phyloP scores from a whole-genome alignment of 176 grass and related monocot species.

The Otatea glauca region DNA sequence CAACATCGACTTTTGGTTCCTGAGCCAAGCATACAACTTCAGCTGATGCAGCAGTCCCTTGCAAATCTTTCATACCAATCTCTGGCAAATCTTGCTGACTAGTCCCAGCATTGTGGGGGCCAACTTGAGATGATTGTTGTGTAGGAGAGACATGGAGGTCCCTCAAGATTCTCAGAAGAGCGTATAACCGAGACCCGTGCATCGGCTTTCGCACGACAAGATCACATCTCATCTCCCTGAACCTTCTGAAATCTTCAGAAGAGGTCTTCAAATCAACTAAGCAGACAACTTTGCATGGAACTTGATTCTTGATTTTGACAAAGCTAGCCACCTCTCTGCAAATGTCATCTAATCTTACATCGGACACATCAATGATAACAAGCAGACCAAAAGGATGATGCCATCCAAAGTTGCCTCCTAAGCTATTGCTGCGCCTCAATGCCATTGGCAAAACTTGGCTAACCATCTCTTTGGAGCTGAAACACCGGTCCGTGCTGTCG shows the following conservation, averaged over 20 bases:
- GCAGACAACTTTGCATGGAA: constrained; percentile 55
- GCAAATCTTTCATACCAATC: background rate
- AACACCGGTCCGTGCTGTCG: constrained; percentile 36
- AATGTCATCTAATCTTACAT: constrained; percentile 29
- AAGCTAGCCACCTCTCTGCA: constrained; percentile 26
- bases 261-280: constrained; percentile 52
- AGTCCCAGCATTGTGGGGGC: background rate
- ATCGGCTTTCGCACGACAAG: constrained; percentile 66
- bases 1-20: background rate
- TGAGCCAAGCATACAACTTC: background rate
- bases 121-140: background rate
- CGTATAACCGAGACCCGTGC: constrained; percentile 64
- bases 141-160: constrained; percentile 39
- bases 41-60: background rate
- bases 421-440: constrained; percentile 28
- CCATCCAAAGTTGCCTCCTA: constrained; percentile 15
- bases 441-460: constrained; percentile 42
- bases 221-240: constrained; percentile 40
- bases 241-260: constrained; percentile 43
- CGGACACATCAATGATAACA: constrained; percentile 54
- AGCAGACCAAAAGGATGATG: constrained; percentile 41
- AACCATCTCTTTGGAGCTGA: constrained; percentile 50
- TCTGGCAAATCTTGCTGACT: background rate
- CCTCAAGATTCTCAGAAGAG: constrained; percentile 31
- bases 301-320: constrained; percentile 23